Evolutionary conservation across 1,284 basidiomycete genomes (phyloP).

Genomic region (Malassezia vespertilionis): DNA sequence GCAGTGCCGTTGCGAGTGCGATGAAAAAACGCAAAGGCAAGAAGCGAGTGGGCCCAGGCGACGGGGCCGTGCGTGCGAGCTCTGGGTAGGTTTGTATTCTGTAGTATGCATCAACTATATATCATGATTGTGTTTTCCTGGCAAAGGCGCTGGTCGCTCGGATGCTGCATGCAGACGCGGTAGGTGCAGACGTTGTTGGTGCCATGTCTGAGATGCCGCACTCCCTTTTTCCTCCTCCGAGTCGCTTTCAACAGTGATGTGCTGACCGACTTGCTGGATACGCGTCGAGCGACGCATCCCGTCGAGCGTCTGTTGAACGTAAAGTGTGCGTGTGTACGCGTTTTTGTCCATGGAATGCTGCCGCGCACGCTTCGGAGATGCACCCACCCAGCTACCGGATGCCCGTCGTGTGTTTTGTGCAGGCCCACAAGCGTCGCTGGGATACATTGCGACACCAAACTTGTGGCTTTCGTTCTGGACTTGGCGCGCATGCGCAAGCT

Average conservation of each 20-base stretch:
- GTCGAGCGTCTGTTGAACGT: conserved; percentile 9
- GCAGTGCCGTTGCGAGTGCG: conserved; percentile 72
- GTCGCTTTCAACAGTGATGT: not conserved
- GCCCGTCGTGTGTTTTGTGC: conserved; percentile 1
- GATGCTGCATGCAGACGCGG: not conserved
- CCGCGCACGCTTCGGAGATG: conserved; percentile 5
- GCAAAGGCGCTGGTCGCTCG: conserved; percentile 3
- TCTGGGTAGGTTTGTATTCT: not conserved
- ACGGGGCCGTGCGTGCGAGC: not conserved
- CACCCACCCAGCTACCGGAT: conserved; percentile 9
- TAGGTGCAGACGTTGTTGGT: conserved; percentile 12
- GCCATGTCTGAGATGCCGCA: not conserved
- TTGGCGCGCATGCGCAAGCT: conserved; percentile 1
- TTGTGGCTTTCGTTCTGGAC: conserved; percentile 11
- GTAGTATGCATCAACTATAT: not conserved
- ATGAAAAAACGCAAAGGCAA: conserved; percentile 28
- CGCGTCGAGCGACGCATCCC: conserved; percentile 10
- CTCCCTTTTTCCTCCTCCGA: not conserved
- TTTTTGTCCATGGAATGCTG: not conserved
- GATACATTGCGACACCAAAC: conserved; percentile 16
- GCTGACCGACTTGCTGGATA: not conserved
- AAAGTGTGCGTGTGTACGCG: too few species aligned
- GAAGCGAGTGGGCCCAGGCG: conserved; percentile 5
- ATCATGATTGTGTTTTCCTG: not conserved
- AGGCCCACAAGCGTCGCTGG: conserved; percentile 1